Evolutionary conservation across 176 grass and related monocot genomes (phyloP).

Genomic region (Poa annua): DNA sequence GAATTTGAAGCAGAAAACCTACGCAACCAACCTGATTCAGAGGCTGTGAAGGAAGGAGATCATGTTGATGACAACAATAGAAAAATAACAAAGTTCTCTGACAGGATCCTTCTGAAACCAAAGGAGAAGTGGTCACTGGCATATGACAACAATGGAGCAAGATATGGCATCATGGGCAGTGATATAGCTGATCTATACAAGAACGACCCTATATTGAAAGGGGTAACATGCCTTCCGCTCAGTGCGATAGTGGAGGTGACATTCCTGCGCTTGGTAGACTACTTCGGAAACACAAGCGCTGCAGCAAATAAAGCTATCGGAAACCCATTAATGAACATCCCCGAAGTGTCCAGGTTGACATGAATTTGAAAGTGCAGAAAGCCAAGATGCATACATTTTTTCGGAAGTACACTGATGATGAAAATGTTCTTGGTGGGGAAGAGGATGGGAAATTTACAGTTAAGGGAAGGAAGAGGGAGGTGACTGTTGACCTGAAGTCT

Average conservation of each 20-base stretch:
- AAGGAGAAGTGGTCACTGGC: slow-evolving; percentile 34
- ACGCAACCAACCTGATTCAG: not conserved
- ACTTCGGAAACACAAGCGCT: not conserved
- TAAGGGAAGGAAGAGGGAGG: not conserved
- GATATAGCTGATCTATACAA: not conserved
- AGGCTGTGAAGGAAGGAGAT: not conserved
- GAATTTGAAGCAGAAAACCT: not conserved
- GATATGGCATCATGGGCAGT: slow-evolving; percentile 36
- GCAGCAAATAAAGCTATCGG: slow-evolving; percentile 33
- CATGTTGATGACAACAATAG: not conserved
- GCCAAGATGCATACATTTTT: slow-evolving; percentile 1
- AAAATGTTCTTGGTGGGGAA: not conserved
- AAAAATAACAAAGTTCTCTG: slow-evolving; percentile 24
- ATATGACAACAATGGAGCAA: slow-evolving; percentile 11
- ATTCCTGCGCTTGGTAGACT: not conserved
- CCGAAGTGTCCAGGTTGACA: slow-evolving; percentile 16
- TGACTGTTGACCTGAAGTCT: not conserved
- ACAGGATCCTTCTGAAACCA: slow-evolving; percentile 32
- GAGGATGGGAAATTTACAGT: not conserved
- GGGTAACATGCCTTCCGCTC: slow-evolving; percentile 32
- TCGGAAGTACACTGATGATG: not conserved
- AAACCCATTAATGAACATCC: slow-evolving; percentile 27
- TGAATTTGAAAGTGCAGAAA: slow-evolving; percentile 40
- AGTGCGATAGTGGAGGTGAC: slow-evolving; percentile 27
- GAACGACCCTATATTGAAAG: slow-evolving; percentile 28